Evolutionary conservation across 768 basidiomycete species (phyloP), one percentile per base, ranked within the genome.

Genomic region (Naganishia friedmannii): DNA sequence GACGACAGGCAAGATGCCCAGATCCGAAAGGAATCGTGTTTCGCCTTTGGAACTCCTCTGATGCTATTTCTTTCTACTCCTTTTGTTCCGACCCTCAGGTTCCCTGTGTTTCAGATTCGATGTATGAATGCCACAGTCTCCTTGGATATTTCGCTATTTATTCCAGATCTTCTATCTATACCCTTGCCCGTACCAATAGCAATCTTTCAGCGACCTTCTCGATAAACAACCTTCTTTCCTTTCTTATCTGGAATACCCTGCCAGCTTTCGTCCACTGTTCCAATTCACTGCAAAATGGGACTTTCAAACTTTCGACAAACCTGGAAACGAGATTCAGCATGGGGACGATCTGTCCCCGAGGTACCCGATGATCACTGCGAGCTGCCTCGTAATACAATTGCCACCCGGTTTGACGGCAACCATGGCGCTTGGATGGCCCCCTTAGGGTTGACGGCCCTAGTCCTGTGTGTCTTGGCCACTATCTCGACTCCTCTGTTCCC

Each of bases 381-480:
- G 28, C n/a, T 21, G 12, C 60, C 60, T 29, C 37, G 48, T 23
- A 26, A 45, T 13, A 63, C 10, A 28, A 26, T 31, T 4, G 7
- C 39, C 5, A 13, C 21, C 37, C 39, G 39, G n/a, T 63, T 63
- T 29, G 23, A 42, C 39, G 60, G 60, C 7, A 63, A 63, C 26
- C 60, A 63, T 23, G 60, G 60, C 3, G 12, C 9, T 17, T 63
- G 60, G 60, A 63, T 63, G 60, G 60, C 28, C 13, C 60, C 60
- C n/a, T 21, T 42, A 23, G 60, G 23, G 26, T 15, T 63, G 39
- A 6, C 39, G 5, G 37, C 60, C 12, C 39, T 63, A 0, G n/a
- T 63, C 3, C 12, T 63, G 21, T 63, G 60, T 28, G 3, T 45
- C 1, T 63, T 63, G 60, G 60, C 60, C 23, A 63, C 60, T 15